A percentile compares a stretch with the other conserved stretches of the same genome.
Evolutionary conservation across 2,329 filamentous ascomycete species (phyloP).

Genomic region (Penicillium corylophilum): DNA sequence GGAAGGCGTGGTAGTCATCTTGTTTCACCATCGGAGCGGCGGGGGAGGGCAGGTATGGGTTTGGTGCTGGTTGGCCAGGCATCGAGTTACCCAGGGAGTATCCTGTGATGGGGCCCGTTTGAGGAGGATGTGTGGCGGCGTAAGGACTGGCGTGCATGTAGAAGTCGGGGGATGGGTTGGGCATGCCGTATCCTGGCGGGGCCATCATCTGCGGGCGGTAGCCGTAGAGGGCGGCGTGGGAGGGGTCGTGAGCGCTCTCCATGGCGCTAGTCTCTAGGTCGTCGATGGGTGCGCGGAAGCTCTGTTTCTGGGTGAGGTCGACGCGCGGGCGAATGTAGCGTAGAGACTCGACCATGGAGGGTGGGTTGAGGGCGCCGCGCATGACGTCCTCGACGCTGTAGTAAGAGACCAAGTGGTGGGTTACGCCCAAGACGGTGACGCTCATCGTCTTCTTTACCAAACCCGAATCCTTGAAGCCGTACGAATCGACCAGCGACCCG

Average conservation of each 20-base stretch:
- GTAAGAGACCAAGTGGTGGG: conserved; percentile 85
- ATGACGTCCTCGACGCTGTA: conserved; percentile 81
- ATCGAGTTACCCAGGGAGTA: conserved; percentile 38
- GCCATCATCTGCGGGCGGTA: conserved; percentile 42
- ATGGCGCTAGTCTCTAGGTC: conserved; percentile 52
- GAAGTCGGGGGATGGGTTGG: conserved; percentile 35
- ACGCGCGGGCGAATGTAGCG: conserved; percentile 54
- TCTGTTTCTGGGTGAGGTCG: conserved; percentile 62
- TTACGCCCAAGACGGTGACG: conserved; percentile 69
- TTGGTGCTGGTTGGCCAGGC: conserved; percentile 34
- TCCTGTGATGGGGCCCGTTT: conserved; percentile 32
- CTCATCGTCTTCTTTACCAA: conserved; percentile 93
- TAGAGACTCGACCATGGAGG: conserved; percentile 55
- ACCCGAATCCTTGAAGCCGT: conserved; percentile 78
- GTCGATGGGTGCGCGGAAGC: conserved; percentile 66
- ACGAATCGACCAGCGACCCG: conserved; percentile 85
- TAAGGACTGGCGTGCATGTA: conserved; percentile 39
- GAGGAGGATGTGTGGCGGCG: conserved; percentile 34
- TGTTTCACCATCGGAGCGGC: conserved; percentile 33
- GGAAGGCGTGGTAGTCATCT: conserved; percentile 40
- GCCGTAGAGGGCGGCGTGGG: conserved; percentile 39
- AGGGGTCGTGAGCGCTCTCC: conserved; percentile 40
- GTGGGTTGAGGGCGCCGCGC: conserved; percentile 57
- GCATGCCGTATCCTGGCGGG: conserved; percentile 37
- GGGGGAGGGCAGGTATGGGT: conserved; percentile 39